Percentiles rank a stretch among this genome's conserved stretches.
phyloP scores from a whole-genome alignment of 768 basidiomycete genomes.

The Clavaria fumosa region DNA sequence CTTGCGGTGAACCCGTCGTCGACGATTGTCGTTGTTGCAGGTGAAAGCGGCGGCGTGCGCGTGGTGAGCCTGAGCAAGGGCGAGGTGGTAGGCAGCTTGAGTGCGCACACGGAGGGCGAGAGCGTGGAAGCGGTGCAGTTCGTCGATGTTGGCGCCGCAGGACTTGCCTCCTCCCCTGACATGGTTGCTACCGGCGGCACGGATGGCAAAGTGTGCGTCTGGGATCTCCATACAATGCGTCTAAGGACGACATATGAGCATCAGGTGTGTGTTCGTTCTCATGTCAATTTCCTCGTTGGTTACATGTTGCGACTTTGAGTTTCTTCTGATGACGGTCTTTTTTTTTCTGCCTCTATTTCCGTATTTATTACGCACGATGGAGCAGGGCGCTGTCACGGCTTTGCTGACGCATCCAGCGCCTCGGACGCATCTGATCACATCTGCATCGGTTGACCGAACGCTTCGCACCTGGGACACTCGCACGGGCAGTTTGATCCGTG shows the following conservation, averaged over 20 bases:
- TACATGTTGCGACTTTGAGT: slow-evolving; percentile 3
- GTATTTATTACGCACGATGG: not conserved
- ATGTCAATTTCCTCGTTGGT: not conserved
- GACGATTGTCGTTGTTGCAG: slow-evolving; percentile 84
- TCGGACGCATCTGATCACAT: slow-evolving; percentile 62
- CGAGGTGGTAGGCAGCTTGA: slow-evolving; percentile 60
- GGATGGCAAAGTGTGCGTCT: slow-evolving; percentile 87
- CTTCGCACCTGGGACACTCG: slow-evolving; percentile 89
- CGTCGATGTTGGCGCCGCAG: slow-evolving; percentile 52
- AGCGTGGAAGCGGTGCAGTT: slow-evolving; percentile 81
- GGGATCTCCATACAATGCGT: slow-evolving; percentile 84
- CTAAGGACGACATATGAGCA: slow-evolving; percentile 72
- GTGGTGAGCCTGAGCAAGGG: slow-evolving; percentile 81
- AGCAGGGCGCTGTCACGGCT: slow-evolving; percentile 75
- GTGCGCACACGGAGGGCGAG: slow-evolving; percentile 75
- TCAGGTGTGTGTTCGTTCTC: slow-evolving; percentile 33
- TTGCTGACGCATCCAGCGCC: slow-evolving; percentile 63
- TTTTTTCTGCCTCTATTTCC: slow-evolving; percentile 1
- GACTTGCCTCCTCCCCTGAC: slow-evolving; percentile 34
- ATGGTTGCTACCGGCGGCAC: slow-evolving; percentile 79
- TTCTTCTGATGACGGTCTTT: too few species aligned
- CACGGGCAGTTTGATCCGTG: slow-evolving; percentile 59
- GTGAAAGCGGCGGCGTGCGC: slow-evolving; percentile 70
- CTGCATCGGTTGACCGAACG: slow-evolving; percentile 75
- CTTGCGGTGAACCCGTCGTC: slow-evolving; percentile 75